Conservation (phyloP, 352 stramenopile genomes). For the Phytophthora colocasiae region DNA sequence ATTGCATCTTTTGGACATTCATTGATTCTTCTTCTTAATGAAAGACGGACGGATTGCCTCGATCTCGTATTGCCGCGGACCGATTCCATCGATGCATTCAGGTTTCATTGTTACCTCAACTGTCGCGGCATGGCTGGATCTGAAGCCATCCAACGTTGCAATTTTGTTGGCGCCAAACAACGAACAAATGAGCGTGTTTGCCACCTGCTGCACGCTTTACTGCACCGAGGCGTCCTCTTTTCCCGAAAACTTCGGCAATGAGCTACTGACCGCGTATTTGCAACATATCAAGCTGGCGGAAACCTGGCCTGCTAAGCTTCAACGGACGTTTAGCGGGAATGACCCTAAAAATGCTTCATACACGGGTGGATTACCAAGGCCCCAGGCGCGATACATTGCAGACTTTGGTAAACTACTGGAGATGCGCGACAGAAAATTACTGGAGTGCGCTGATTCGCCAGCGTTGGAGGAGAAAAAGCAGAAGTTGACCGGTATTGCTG, state of each 20-base stretch:
- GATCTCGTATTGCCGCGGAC: constrained; percentile 74
- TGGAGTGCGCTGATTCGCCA: constrained; percentile 50
- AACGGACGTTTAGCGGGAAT: constrained; percentile 76
- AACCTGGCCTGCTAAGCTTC: constrained; percentile 77
- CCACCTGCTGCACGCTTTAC: constrained; percentile 88
- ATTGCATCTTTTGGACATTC: background rate
- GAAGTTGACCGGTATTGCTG: constrained; percentile 80
- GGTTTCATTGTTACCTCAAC: constrained; percentile 86
- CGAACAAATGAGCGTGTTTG: constrained; percentile 89
- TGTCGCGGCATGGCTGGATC: constrained; percentile 81
- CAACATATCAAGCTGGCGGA: constrained; percentile 80
- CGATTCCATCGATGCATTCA: constrained; percentile 86
- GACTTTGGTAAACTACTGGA: constrained; percentile 84
- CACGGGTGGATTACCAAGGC: constrained; percentile 65
- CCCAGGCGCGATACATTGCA: constrained; percentile 78
- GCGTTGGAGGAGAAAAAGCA: constrained; percentile 72
- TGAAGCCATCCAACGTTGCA: constrained; percentile 78
- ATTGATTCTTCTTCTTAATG: background rate
- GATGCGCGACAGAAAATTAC: constrained; percentile 73
- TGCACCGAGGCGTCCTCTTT: constrained; percentile 71
- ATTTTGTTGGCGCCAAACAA: constrained; percentile 87
- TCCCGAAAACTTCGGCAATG: constrained; percentile 72
- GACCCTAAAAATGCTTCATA: constrained; percentile 80
- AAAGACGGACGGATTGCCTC: constrained; percentile 84
- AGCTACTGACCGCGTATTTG: constrained; percentile 80